Evolutionary conservation across 2,329 filamentous ascomycete species (phyloP).

Genomic region (Plectosphaerella sp.): DNA sequence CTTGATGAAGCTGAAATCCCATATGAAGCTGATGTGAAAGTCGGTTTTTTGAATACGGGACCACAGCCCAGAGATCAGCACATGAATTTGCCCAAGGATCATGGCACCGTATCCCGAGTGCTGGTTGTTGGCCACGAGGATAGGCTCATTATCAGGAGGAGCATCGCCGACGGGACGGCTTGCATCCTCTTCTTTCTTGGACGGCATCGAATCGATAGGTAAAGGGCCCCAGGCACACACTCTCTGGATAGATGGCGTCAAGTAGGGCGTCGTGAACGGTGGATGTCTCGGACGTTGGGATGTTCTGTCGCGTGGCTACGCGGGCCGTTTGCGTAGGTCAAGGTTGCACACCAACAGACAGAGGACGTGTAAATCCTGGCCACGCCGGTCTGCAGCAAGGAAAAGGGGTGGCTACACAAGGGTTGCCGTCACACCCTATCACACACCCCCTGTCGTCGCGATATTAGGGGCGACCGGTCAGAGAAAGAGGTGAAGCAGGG

Average conservation of each 20-base stretch:
- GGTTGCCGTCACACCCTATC: too few relatives aligned
- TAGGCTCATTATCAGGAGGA: not conserved
- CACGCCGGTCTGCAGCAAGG: too few relatives aligned
- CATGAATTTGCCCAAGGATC: not conserved
- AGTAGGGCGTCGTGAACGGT: too few relatives aligned
- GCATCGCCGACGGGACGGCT: not conserved
- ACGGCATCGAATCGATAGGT: not conserved
- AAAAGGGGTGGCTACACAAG: too few relatives aligned
- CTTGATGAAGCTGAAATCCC: not conserved
- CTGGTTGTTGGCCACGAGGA: not conserved
- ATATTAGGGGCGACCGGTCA: too few relatives aligned
- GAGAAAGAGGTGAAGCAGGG: too few relatives aligned
- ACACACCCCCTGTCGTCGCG: too few relatives aligned
- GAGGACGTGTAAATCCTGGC: too few relatives aligned
- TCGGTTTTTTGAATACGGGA: not conserved
- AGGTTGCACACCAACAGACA: too few relatives aligned
- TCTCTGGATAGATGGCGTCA: too few relatives aligned
- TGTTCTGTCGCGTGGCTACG: not conserved
- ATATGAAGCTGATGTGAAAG: not conserved
- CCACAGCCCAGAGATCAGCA: not conserved
- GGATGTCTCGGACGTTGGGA: not conserved
- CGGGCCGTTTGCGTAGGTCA: not conserved
- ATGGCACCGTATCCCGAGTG: not conserved
- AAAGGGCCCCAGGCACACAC: not conserved
- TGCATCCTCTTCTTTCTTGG: not conserved